Percentiles rank a stretch among this genome's conserved stretches.
phyloP scores from a whole-genome alignment of 352 stramenopile genomes.

The Phytophthora cryptogea region DNA sequence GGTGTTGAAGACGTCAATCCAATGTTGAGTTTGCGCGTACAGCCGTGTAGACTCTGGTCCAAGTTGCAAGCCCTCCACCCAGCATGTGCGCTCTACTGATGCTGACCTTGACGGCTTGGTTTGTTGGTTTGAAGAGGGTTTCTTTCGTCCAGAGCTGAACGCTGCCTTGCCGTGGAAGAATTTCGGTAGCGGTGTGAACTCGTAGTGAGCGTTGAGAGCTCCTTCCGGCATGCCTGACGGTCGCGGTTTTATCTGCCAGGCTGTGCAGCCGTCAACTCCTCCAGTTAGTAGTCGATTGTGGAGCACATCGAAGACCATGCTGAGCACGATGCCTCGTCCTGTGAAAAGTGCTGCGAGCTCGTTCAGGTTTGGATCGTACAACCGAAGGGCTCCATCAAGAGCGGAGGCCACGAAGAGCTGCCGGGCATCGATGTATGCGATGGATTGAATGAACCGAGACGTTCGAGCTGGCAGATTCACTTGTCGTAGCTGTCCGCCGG shows the following conservation, averaged over 20 bases:
- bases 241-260: slow-evolving; percentile 59
- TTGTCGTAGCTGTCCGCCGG: slow-evolving; percentile 39
- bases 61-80: slow-evolving; percentile 62
- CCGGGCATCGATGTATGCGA: slow-evolving; percentile 59
- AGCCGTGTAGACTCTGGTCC: slow-evolving; percentile 41
- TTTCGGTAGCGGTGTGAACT: slow-evolving; percentile 46
- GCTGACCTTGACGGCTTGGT: slow-evolving; percentile 17
- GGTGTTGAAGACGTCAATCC: slow-evolving; percentile 61
- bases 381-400: slow-evolving; percentile 62
- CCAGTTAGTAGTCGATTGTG: slow-evolving; percentile 62
- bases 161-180: slow-evolving; percentile 48
- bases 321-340: slow-evolving; percentile 52
- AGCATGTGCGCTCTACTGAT: slow-evolving; percentile 23
- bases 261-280: slow-evolving; percentile 63
- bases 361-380: slow-evolving; percentile 63
- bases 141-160: slow-evolving; percentile 11
- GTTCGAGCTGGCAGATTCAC: slow-evolving; percentile 65
- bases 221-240: slow-evolving; percentile 38
- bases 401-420: slow-evolving; percentile 69
- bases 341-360: slow-evolving; percentile 63
- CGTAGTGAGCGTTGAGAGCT: slow-evolving; percentile 61
- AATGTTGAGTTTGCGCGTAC: slow-evolving; percentile 54
- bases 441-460: slow-evolving; percentile 59
- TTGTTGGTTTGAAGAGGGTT: slow-evolving; percentile 15
- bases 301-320: slow-evolving; percentile 54